Evolutionary conservation across 2,329 filamentous ascomycete species (phyloP), one percentile per base, ranked within the genome.

Genomic region (Pyricularia sp.): DNA sequence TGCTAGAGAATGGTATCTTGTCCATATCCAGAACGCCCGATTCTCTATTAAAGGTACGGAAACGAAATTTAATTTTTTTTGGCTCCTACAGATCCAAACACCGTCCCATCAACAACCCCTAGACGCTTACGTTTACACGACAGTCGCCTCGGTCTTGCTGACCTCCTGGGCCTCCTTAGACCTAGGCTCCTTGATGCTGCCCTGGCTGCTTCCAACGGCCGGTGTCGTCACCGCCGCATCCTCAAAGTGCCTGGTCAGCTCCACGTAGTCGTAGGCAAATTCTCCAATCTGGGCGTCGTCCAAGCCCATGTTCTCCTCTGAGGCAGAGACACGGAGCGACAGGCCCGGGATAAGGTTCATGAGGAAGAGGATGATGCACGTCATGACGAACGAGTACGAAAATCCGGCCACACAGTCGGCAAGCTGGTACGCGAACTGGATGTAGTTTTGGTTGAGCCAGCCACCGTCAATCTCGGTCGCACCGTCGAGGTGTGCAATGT

Each of bases 201-300:
- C 72, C 5, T 68, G 71, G 68, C 71, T 73, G 69, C 71, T 72
- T 4, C 64, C 64, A 11, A 58, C 36, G 23, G n/a, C 23, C n/a
- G 65, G 26, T 3, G 33, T 36, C 20, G 66, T 59, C 10, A 69
- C 68, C 3, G 73, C 64, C n/a, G 72, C 71, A 55, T 80, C 83
- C 70, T 78, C 80, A 69, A 93, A 87, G 73, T 94, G 90, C 69
- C 85, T 82, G 59, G 82, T 83, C 65, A 88, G 76, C 85, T 93
- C 91, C 73, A 93, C 91, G 77, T 93, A 93, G 78, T 93, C 91
- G 81, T 93, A 93, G 31, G 91, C 91, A 75, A 93, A 93, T 80
- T 94, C 91, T 78, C 91, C 91, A 67, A 93, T 88, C 81, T 93
- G 89, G 77, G 87, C 86, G 74, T 93, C 90, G 75, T 93, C 91